Percentiles rank a stretch among this genome's conserved stretches.
Evolutionary conservation across 2,329 filamentous ascomycete species (phyloP).

Genomic region (Gnomoniopsis smithogilvyi): DNA sequence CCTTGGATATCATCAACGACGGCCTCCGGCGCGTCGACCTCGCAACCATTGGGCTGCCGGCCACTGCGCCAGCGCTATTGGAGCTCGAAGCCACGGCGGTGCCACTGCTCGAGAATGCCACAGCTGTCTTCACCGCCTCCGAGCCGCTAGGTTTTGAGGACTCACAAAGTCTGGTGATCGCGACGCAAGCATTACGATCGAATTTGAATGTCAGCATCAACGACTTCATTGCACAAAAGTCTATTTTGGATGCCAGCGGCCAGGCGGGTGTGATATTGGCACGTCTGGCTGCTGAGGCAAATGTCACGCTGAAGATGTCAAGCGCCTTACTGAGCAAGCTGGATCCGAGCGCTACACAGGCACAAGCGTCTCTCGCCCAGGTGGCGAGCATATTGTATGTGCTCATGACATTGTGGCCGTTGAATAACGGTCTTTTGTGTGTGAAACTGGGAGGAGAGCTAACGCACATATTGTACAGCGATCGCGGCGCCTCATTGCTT

Average conservation of each 20-base stretch:
- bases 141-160: constrained; percentile 4
- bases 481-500: neutral
- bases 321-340: constrained; percentile 3
- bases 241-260: neutral
- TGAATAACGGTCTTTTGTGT: neutral
- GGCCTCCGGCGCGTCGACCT: constrained; percentile 1
- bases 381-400: neutral
- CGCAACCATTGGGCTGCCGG: constrained; percentile 1
- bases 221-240: constrained; percentile 6
- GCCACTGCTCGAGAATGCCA: constrained; percentile 7
- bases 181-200: constrained; percentile 1
- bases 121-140: constrained; percentile 1
- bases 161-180: neutral
- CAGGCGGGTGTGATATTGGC: neutral
- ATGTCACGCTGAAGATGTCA: neutral
- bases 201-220: constrained; percentile 9
- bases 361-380: neutral
- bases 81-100: neutral
- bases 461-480: neutral
- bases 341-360: constrained; percentile 1
- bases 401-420: neutral
- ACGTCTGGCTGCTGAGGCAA: neutral
- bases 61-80: neutral
- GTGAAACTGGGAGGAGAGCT: neutral
- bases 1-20: constrained; percentile 3